Evolutionary conservation across 208 protist genomes (phyloP).

Genomic region (Trypanosoma cruzi): DNA sequence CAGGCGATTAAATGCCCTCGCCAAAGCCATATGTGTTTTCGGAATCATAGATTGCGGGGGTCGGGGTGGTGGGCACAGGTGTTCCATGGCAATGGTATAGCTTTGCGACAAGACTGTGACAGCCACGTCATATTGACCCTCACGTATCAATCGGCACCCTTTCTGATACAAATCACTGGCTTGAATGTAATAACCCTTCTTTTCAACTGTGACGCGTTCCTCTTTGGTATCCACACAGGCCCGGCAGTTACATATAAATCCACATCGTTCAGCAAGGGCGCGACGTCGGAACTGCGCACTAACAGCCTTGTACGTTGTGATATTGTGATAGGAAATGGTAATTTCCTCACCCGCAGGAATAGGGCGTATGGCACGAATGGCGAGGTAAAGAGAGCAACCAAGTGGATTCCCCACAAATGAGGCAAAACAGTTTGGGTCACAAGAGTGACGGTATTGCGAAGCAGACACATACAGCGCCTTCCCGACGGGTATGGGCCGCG

Average conservation of each 20-base stretch:
- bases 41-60: conserved; percentile 86
- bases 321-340: conserved; percentile 74
- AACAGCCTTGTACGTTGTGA: conserved; percentile 74
- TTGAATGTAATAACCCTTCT: conserved; percentile 83
- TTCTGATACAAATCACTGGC: conserved; percentile 92
- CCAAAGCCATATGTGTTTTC: conserved; percentile 83
- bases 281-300: conserved; percentile 74
- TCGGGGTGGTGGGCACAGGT: conserved; percentile 80
- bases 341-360: conserved; percentile 81
- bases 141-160: conserved; percentile 75
- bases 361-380: conserved; percentile 61
- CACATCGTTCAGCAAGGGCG: conserved; percentile 68
- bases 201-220: conserved; percentile 54
- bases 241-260: conserved; percentile 77
- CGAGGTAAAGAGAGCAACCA: conserved; percentile 48
- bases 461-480: conserved; percentile 71
- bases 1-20: conserved; percentile 78
- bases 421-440: conserved; percentile 86
- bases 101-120: conserved; percentile 87
- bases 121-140: conserved; percentile 70
- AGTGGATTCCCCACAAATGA: conserved; percentile 83
- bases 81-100: conserved; percentile 84
- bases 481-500: conserved; percentile 53
- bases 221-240: conserved; percentile 71
- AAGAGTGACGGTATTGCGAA: conserved; percentile 79